Base-by-base conservation (phyloP, 495 filamentous ascomycete species). In the Podospora pseudopauciseta region DNA sequence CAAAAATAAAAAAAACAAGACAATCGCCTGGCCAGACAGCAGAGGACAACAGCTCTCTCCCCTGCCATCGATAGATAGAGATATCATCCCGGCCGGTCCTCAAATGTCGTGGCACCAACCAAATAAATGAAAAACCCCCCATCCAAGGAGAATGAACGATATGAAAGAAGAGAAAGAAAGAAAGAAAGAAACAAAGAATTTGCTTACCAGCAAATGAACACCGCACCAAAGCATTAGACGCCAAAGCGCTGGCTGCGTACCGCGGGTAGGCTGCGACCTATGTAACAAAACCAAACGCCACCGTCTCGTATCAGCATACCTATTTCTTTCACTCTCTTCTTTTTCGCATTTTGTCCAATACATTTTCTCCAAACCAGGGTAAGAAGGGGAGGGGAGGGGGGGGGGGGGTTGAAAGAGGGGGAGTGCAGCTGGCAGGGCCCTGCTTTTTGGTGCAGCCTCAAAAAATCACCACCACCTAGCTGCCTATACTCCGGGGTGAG, bases 221-320 rank as follows among this genome's bases (percentile, higher is more conserved):
- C 65, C 95, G 85, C 60, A 90, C 85, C 78, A 97, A 92, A 63
- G 87, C 90, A 77, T 99, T 99, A 34, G 93, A 92, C 32, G 94
- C 93, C 70, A 97, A 80, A 6, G 93, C 92, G 59, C 86, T 90
- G 28, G 95, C 95, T 30, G 94, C 93, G 81, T 94, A 97, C 19
- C 89, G 79, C 4, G 94, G 94, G 76, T 96, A 94, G n/a, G 90
- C 90, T 77, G 96, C 94, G 30, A 98, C 94, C 82, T 75, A 69
- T 49, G 39, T 49, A 49, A 49, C 39, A 20, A 67, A 27, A 53
- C 30, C 61, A 27, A 49, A 39, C 54, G 62, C 65, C 67, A 63
- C 53, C 39, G 49, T 30, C 66, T 72, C 68, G 69, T 70, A 70
- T 78, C 58, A 76, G 74, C 73, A 71, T 4, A 58, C 55, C 55